Percentiles rank a stretch among this genome's conserved stretches.
These are phyloP conservation scores for Elsinoe ampelina DNA, from an alignment of 2,329 filamentous ascomycete genomes.

Conservation along the genomic window DNA sequence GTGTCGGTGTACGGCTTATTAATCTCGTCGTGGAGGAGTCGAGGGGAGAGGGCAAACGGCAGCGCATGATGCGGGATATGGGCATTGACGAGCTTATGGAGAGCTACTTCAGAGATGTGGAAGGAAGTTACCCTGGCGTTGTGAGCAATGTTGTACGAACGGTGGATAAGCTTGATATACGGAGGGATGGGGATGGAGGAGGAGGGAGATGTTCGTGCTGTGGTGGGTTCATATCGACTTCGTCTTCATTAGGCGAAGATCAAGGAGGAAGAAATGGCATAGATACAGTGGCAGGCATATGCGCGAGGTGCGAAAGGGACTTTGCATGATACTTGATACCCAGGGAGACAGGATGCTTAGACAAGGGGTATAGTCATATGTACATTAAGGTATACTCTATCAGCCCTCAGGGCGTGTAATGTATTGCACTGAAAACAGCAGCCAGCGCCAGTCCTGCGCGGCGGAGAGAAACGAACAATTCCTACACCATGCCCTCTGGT, in stretches of 20 bases:
- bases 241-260: background rate
- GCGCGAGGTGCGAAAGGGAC: constrained; percentile 9
- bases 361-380: background rate
- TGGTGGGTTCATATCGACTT: constrained; percentile 27
- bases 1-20: constrained; percentile 19
- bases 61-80: constrained; percentile 19
- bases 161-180: constrained; percentile 63
- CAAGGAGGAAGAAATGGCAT: background rate
- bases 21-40: constrained; percentile 17
- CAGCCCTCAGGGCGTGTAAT: constrained; percentile 7
- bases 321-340: constrained; percentile 11
- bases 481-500: background rate
- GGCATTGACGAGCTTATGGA: constrained; percentile 86
- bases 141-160: constrained; percentile 94
- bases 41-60: background rate
- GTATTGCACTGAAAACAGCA: background rate
- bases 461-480: background rate
- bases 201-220: constrained; percentile 54
- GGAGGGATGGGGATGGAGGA: constrained; percentile 28
- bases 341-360: background rate
- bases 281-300: background rate
- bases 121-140: constrained; percentile 77
- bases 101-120: constrained; percentile 79
- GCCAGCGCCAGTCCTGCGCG: background rate
- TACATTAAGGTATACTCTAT: constrained; percentile 12